phyloP scores from a whole-genome alignment of 306 rosid genomes.

The Albizia julibrissin region DNA sequence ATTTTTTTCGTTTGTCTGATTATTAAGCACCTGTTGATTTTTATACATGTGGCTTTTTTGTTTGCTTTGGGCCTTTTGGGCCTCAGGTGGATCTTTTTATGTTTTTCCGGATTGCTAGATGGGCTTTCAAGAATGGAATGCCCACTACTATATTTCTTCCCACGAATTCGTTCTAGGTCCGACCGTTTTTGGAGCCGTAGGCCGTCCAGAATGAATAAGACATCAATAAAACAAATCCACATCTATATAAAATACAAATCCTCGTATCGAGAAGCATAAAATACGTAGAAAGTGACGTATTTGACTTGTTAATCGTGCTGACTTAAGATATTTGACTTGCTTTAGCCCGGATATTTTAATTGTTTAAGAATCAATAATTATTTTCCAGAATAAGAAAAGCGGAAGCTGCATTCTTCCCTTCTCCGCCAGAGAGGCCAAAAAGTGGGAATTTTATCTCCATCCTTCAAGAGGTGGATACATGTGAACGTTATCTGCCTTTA shows the following conservation, averaged over 20 bases:
- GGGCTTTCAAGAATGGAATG: not conserved
- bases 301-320: not conserved
- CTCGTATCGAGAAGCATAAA: too few species aligned
- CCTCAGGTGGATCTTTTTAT: not conserved
- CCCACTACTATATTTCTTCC: not conserved
- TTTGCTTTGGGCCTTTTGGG: not conserved
- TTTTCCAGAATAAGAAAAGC: not conserved
- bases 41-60: too few species aligned
- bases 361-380: not conserved
- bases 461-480: slow-evolving; percentile 9
- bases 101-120: not conserved
- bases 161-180: not conserved
- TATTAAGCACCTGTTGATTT: too few species aligned
- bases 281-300: not conserved
- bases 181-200: not conserved
- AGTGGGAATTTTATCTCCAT: not conserved
- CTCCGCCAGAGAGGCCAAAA: not conserved
- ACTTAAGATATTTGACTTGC: not conserved
- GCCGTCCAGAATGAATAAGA: not conserved
- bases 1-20: too few species aligned
- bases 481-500: slow-evolving; percentile 12
- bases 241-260: too few species aligned
- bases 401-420: not conserved
- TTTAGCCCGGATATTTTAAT: not conserved
- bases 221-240: not conserved